phyloP scores from a whole-genome alignment of 2,329 filamentous ascomycete species.

The Grosmannia serpens region DNA sequence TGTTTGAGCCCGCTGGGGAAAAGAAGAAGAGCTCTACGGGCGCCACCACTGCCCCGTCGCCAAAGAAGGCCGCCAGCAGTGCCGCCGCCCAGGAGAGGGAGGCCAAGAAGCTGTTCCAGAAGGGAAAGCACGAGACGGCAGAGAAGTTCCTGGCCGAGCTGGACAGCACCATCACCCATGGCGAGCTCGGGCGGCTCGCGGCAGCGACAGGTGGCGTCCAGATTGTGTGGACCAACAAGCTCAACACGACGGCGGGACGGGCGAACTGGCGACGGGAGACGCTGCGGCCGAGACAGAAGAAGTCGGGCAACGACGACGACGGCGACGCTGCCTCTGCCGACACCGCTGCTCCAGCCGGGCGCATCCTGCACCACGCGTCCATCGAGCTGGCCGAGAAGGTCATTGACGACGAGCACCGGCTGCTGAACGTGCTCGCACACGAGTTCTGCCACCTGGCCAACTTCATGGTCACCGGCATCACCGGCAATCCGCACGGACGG shows the following conservation, averaged over 20 bases:
- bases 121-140: slow-evolving; percentile 50
- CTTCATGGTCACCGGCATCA: slow-evolving; percentile 64
- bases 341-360: slow-evolving; percentile 5
- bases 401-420: slow-evolving; percentile 62
- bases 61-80: slow-evolving; percentile 18
- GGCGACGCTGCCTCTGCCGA: not conserved
- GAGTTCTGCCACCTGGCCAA: slow-evolving; percentile 93
- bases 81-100: slow-evolving; percentile 23
- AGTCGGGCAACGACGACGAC: not conserved
- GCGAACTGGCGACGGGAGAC: slow-evolving; percentile 60
- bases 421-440: slow-evolving; percentile 87
- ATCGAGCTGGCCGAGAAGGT: slow-evolving; percentile 88
- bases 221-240: slow-evolving; percentile 64
- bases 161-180: slow-evolving; percentile 51
- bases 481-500: slow-evolving; percentile 14
- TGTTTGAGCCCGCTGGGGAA: slow-evolving; percentile 15
- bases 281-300: slow-evolving; percentile 21
- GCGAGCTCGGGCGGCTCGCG: slow-evolving; percentile 46
- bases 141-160: slow-evolving; percentile 54
- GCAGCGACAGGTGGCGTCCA: slow-evolving; percentile 57
- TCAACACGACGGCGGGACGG: slow-evolving; percentile 67
- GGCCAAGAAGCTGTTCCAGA: slow-evolving; percentile 50
- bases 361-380: slow-evolving; percentile 50
- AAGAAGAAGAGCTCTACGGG: not conserved
- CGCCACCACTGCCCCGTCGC: not conserved